phyloP scores from a whole-genome alignment of 208 protist species.

The Hexamita inflata region DNA sequence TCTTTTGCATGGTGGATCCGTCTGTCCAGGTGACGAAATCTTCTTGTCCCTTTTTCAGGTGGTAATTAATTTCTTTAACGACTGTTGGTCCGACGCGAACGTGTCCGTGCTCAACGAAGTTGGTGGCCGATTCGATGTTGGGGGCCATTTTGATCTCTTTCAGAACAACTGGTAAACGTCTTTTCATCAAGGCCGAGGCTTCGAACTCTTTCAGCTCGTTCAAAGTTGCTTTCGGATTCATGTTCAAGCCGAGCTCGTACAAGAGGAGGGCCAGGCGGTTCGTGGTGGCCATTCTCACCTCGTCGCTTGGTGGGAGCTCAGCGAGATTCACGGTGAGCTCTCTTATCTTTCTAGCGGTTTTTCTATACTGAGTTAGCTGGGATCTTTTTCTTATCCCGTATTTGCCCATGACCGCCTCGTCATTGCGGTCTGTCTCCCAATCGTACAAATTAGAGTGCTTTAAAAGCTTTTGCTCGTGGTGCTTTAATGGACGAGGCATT shows the following conservation, averaged over 20 bases:
- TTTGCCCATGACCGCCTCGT: not conserved
- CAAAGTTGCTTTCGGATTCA: slow-evolving; percentile 1
- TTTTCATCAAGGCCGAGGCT: not conserved
- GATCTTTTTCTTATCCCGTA: not conserved
- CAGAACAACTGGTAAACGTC: not conserved
- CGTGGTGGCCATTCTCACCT: not conserved
- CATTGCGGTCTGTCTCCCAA: not conserved
- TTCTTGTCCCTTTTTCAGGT: not conserved
- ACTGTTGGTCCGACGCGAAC: slow-evolving; percentile 11
- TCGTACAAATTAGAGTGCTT: not conserved
- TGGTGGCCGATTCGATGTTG: not conserved
- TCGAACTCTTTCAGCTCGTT: not conserved
- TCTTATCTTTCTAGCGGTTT: slow-evolving; percentile 7
- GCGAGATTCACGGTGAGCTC: not conserved
- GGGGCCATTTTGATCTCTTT: not conserved
- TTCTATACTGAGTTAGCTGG: not conserved
- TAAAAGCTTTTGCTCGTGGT: slow-evolving; percentile 23
- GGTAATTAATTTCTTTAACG: not conserved
- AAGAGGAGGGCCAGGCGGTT: not conserved
- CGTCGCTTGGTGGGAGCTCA: not conserved
- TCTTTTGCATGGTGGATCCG: not conserved
- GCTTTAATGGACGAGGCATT: not conserved
- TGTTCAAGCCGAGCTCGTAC: not conserved
- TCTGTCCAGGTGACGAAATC: slow-evolving; percentile 24
- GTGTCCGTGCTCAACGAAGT: slow-evolving; percentile 2